Base-by-base conservation (phyloP, 2,329 filamentous ascomycete genomes). In the Arachnomyces sp. region DNA sequence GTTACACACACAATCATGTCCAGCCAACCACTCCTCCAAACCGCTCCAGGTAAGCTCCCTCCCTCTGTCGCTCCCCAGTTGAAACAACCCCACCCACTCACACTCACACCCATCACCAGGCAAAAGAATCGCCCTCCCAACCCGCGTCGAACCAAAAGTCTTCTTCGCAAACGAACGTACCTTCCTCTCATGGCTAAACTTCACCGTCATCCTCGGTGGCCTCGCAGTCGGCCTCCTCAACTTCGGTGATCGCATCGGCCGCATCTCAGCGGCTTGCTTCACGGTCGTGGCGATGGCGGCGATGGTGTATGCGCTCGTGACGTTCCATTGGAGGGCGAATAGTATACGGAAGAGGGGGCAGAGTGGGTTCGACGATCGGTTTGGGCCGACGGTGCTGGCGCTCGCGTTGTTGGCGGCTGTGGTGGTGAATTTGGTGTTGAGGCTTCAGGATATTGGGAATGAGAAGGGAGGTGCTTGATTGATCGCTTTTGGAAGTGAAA, bases 101-200 rank as follows among this genome's bases (percentile, higher is more conserved):
- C 15, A 41, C 16, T 39, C 35, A 28, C 20, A 40, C 31, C 48
- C 45, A 47, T 50, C 36, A 12, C 37, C 55, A 94, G 90, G 90
- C 76, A 98, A 98, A 73, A 87, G 90, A 61, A 96, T 98, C 63
- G 90, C 92, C 57, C 86, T 98, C 49, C 92, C 92, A 43, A 95
- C 90, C 45, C 88, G 92, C 53, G 90, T 98, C 66, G 92, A 98
- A 68, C 92, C 92, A 56, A 98, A 98, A 70, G 92, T 98, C 73
- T 98, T 96, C 79, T 98, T 98, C 74, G 92, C 92, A 69, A 98
- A 98, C 74, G 92, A 98, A 71, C 87, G 92, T 49, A 98, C 92
- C 48, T 98, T 98, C 65, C 81, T 98, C 58, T 94, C 88, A 67
- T 98, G 92, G 92, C 85, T 98, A 59, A 98, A 98, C 77, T 96